Base-by-base conservation (phyloP, 1,139 yeast species). In the Candida smagusa region DNA sequence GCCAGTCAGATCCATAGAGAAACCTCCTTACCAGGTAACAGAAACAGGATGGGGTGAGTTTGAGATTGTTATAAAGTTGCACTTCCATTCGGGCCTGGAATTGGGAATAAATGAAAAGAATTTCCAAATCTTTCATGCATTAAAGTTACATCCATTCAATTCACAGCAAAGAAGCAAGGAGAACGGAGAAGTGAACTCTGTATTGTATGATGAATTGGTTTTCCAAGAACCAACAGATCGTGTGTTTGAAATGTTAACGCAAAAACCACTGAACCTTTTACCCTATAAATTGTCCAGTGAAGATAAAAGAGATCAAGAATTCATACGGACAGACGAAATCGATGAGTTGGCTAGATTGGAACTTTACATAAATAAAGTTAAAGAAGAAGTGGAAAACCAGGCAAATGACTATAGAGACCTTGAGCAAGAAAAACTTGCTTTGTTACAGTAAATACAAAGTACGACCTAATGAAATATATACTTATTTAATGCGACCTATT, bases 31-130 rank as follows among this genome's bases (percentile, higher is more conserved):
- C 53, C 95, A 90, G 58, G 90, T 92, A 9, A 86, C 96, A 1
- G 99, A 94, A 56, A 87, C 97, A 0, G 99, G 99, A 0, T 92
- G 99, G 99, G 99, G 99, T 45, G 99, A 92, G 60, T 92, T 92
- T 63, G 99, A 92, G 55, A 85, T 94, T 45, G 79, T 85, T 29
- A 82, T 92, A 40, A 87, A 90, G 58, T 77, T 92, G 25, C 90
- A 83, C 59, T 92, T 92, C 61, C 84, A 83, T 31, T 74, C 83
- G 21, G 96, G 88, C 25, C 84, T 95, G 12, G 77, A 71, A 35
- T 52, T 71, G 34, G 75, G 75, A 3, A 68, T 71, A 25, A 83
- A 83, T 50, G 99, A 94, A 58, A 94, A 92, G 66, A 84, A 85
- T 57, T 68, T 92, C 37, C 87, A 82, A 41, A 71, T 92, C 38